Conservation (phyloP, 2,329 filamentous ascomycete species). For the Stachybotrys elegans region DNA sequence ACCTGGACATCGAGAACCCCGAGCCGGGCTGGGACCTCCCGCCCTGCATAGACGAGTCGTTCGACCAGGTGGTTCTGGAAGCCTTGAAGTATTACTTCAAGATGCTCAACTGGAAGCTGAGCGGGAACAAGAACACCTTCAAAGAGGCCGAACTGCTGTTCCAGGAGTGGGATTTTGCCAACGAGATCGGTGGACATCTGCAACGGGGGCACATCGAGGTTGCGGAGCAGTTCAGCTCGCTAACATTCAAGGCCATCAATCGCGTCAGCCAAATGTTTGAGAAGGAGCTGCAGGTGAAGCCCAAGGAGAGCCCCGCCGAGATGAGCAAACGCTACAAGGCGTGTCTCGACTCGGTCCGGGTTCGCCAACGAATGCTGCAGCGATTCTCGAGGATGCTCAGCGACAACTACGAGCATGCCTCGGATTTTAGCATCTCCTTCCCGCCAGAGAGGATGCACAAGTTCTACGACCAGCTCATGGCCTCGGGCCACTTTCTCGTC, state of each 20-base stretch:
- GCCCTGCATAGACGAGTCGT: slow-evolving; percentile 93
- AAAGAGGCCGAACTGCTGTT: slow-evolving; percentile 97
- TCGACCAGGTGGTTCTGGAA: slow-evolving; percentile 86
- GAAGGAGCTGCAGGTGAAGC: slow-evolving; percentile 77
- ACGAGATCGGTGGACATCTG: slow-evolving; percentile 86
- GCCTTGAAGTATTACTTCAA: slow-evolving; percentile 98
- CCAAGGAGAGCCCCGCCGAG: slow-evolving; percentile 76
- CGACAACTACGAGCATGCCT: slow-evolving; percentile 93
- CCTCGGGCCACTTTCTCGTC: slow-evolving; percentile 83
- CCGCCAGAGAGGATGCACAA: slow-evolving; percentile 62
- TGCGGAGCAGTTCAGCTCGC: slow-evolving; percentile 90
- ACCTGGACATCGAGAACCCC: slow-evolving; percentile 74
- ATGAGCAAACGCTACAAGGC: slow-evolving; percentile 98
- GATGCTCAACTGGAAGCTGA: slow-evolving; percentile 96
- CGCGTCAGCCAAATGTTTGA: slow-evolving; percentile 89
- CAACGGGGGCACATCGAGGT: slow-evolving; percentile 93
- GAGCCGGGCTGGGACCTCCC: slow-evolving; percentile 94
- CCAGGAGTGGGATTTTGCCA: slow-evolving; percentile 97
- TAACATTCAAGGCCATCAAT: slow-evolving; percentile 88
- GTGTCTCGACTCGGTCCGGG: slow-evolving; percentile 90
- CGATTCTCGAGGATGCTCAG: slow-evolving; percentile 88
- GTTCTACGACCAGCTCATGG: slow-evolving; percentile 74
- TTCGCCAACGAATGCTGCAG: slow-evolving; percentile 92
- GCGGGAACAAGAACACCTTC: slow-evolving; percentile 97
- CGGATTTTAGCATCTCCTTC: slow-evolving; percentile 85